Conservation (phyloP, 2,329 filamentous ascomycete genomes). For the Ophiostoma populinum region DNA sequence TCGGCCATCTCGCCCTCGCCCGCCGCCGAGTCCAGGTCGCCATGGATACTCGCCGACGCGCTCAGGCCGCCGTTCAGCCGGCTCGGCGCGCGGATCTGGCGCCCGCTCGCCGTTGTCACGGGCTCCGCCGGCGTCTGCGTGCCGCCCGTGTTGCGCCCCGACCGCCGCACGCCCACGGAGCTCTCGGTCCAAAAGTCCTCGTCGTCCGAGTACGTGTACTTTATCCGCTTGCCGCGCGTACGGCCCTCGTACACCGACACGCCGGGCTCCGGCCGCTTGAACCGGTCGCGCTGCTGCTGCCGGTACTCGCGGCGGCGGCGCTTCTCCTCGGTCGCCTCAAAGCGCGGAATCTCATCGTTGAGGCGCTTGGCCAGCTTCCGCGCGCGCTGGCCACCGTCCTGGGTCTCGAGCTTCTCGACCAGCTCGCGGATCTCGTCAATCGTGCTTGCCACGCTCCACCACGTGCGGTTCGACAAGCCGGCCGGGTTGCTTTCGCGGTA, state of each 20-base stretch:
- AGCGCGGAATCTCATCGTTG: constrained; percentile 61
- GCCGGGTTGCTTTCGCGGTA: constrained; percentile 86
- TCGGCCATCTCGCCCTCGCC: constrained; percentile 13
- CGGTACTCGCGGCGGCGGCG: constrained; percentile 86
- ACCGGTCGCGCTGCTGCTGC: constrained; percentile 67
- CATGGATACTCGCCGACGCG: constrained; percentile 27
- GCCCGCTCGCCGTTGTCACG: constrained; percentile 66
- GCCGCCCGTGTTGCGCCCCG: constrained; percentile 59
- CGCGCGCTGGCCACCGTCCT: constrained; percentile 68
- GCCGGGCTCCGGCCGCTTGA: constrained; percentile 70
- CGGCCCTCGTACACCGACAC: constrained; percentile 93
- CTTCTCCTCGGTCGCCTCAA: constrained; percentile 94
- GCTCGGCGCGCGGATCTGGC: constrained; percentile 57
- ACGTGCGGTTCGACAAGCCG: constrained; percentile 50
- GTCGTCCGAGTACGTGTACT: constrained; percentile 93
- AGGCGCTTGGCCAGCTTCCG: constrained; percentile 66
- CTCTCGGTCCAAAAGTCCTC: constrained; percentile 45
- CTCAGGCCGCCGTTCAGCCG: constrained; percentile 42
- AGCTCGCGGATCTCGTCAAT: constrained; percentile 72
- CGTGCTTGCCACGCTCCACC: constrained; percentile 81
- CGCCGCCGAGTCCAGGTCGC: constrained; percentile 16
- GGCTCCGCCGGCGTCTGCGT: constrained; percentile 56
- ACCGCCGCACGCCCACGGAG: constrained; percentile 43
- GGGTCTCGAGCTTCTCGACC: constrained; percentile 55
- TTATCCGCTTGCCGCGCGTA: constrained; percentile 87